Conservation (phyloP, 208 protist genomes). For the Crithidia mellificae region DNA sequence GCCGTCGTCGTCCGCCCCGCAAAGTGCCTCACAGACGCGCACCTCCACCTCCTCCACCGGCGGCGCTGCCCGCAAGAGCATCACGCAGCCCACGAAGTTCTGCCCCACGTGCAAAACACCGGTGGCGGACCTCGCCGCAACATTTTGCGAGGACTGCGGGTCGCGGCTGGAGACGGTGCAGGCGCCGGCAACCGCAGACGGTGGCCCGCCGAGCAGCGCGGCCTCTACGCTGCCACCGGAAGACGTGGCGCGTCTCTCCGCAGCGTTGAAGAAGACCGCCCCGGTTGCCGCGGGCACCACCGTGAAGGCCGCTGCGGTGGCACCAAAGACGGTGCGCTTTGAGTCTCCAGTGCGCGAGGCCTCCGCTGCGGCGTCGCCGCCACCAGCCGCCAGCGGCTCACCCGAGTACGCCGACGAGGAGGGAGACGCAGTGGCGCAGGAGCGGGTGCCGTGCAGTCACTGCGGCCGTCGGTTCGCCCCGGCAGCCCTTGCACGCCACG, state of each 20-base stretch:
- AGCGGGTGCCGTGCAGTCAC: constrained; percentile 57
- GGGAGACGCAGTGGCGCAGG: constrained; percentile 13
- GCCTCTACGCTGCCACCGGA: constrained; percentile 11
- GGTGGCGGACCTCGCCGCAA: constrained; percentile 43
- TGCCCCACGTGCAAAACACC: constrained; percentile 59
- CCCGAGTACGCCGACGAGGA: background rate
- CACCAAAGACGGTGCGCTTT: too few species aligned
- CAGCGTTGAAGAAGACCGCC: background rate
- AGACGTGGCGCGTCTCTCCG: constrained; percentile 9
- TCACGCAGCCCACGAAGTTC: constrained; percentile 32
- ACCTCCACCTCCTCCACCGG: background rate
- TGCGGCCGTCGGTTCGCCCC: constrained; percentile 81
- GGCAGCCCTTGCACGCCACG: constrained; percentile 70
- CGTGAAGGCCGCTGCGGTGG: too few species aligned
- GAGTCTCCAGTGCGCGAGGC: too few species aligned
- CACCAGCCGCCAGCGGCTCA: background rate
- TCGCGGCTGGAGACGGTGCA: constrained; percentile 40
- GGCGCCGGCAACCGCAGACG: constrained; percentile 1
- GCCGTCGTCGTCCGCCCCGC: background rate
- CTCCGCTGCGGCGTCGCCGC: background rate
- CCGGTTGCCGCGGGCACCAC: background rate
- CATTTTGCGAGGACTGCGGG: constrained; percentile 87
- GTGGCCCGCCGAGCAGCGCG: constrained; percentile 5
- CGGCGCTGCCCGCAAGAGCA: background rate
- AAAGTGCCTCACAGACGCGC: background rate